Base-by-base conservation (phyloP, 768 basidiomycete species). In the Hericium erinaceus region DNA sequence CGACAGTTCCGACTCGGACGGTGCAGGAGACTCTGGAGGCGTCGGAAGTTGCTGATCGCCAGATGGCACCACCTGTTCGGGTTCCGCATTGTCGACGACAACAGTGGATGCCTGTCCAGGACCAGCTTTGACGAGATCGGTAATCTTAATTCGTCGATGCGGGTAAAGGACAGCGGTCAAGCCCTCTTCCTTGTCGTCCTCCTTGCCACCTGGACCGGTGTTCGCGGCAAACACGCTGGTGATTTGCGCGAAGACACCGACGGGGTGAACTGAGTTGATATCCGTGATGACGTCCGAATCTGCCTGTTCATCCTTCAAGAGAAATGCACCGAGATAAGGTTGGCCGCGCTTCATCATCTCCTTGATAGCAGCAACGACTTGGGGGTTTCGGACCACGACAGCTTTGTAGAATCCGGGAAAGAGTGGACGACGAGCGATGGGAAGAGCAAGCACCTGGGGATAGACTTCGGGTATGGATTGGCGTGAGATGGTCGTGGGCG, bases 381-480 rank as follows among this genome's bases (percentile, higher is more conserved):
- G 80, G 0, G 92, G 92, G 63, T 98, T 90, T 20, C 86, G 82
- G 54, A 99, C 80, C 57, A 98, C 93, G 52, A 98, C 95, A 2
- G 95, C 95, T 70, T 98, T 97, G 80, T 98, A 98, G 72, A 98
- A 97, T 33, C 94, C 93, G 4, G 95, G 95, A 74, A 98, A 98
- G 49, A 98, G 84, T 1, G 95, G 95, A 16, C 95, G 81, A 46
- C 94, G 85, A 37, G 93, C 93, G 59, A 98, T 98, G 3, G 95
- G 95, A 0, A 98, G 81, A 2, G 95, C 95, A 26, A 98, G 81
- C 46, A 98, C 87, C 68, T 95, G 92, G 1, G 95, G 95, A 70
- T 98, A 98, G 58, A 82, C 67, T 69, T 93, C 92, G 0, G 95
- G 94, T 4, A 97, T 85, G 15, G 88, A 85, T 58, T 89, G 90